Evolutionary conservation across 768 basidiomycete species (phyloP).

Genomic region (Mycena metata): DNA sequence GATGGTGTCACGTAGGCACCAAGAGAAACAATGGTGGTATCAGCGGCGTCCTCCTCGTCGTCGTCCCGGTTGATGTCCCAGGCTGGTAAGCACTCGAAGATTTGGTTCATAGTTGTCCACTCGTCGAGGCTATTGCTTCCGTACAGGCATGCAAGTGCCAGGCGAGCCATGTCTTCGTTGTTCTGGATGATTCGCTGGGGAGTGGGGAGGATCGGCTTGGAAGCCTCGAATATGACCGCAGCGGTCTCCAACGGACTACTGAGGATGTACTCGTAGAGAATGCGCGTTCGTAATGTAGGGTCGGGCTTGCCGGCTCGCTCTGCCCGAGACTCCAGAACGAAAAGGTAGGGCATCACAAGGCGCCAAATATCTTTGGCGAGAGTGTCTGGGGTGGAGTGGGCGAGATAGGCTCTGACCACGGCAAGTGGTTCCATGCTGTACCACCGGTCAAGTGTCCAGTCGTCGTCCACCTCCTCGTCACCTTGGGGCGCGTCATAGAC

Average conservation of each 20-base stretch:
- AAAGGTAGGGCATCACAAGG: conserved; percentile 93
- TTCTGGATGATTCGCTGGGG: conserved; percentile 81
- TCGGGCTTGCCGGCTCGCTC: conserved; percentile 86
- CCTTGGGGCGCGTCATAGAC: conserved; percentile 84
- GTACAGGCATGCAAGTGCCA: conserved; percentile 92
- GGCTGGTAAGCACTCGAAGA: conserved; percentile 97
- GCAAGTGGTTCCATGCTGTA: conserved; percentile 71
- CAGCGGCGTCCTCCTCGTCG: conserved; percentile 79
- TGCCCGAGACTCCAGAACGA: conserved; percentile 88
- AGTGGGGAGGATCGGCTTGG: conserved; percentile 86
- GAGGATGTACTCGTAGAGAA: conserved; percentile 82
- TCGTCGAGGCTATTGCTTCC: conserved; percentile 78
- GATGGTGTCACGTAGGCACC: conserved; percentile 85
- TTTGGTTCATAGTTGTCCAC: conserved; percentile 89
- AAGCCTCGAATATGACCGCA: conserved; percentile 87
- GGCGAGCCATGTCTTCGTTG: conserved; percentile 86
- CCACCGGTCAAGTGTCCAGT: conserved; percentile 88
- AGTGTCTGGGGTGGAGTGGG: conserved; percentile 74
- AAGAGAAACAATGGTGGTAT: conserved; percentile 85
- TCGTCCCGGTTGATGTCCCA: conserved; percentile 79
- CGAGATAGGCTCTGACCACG: conserved; percentile 82
- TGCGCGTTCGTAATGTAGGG: conserved; percentile 69
- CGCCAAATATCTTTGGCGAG: conserved; percentile 77
- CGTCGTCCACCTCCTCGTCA: conserved; percentile 56
- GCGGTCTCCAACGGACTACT: conserved; percentile 74